phyloP scores from a whole-genome alignment of 495 filamentous ascomycete genomes.

The Penicillium verhagenii region DNA sequence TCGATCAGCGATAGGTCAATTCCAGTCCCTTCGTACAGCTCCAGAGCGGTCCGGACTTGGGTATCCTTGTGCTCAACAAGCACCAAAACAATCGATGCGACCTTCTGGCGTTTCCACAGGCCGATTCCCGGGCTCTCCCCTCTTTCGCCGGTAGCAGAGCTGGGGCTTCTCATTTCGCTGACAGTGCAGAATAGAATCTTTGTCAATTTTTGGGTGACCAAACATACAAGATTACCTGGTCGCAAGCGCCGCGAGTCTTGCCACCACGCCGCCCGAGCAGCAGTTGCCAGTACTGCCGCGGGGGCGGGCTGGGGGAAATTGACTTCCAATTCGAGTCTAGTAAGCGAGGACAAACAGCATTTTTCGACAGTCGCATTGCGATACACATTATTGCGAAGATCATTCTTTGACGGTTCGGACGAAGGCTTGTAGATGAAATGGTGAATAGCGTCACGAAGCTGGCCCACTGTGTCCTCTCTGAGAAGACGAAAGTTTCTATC shows the following conservation, averaged over 20 bases:
- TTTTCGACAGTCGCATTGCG: not conserved
- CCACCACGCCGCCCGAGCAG: not conserved
- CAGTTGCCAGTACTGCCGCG: not conserved
- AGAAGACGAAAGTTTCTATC: conserved; percentile 63
- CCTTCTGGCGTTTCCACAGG: not conserved
- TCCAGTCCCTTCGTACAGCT: not conserved
- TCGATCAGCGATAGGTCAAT: not conserved
- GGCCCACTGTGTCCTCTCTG: conserved; percentile 35
- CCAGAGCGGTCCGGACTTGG: not conserved
- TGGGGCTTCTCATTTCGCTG: not conserved
- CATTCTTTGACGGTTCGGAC: too few relatives aligned
- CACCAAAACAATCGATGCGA: not conserved
- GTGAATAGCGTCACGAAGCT: not conserved
- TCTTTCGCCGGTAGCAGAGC: not conserved
- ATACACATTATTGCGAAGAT: not conserved
- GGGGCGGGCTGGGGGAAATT: not conserved
- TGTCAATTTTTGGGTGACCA: not conserved
- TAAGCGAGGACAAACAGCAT: not conserved
- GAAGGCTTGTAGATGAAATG: not conserved
- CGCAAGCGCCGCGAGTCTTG: not conserved
- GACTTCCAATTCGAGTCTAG: not conserved
- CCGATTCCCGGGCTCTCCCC: not conserved
- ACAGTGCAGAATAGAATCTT: not conserved
- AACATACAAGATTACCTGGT: not conserved
- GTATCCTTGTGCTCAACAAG: not conserved